A percentile compares a stretch with the other conserved stretches of the same genome.
phyloP scores from a whole-genome alignment of 768 basidiomycete genomes.

The Boletus huronensis region DNA sequence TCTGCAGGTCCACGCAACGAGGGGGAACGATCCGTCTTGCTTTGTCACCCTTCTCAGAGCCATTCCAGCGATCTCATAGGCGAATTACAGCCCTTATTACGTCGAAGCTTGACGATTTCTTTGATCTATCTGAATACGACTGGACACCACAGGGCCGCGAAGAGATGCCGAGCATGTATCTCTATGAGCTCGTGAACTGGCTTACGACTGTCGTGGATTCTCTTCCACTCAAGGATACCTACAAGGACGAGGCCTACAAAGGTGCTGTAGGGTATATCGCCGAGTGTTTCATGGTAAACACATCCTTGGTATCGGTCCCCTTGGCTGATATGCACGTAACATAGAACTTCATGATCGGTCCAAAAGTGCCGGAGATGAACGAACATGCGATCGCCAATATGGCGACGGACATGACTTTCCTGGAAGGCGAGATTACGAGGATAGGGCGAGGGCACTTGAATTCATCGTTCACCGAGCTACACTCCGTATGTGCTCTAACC shows the following conservation, averaged over 20 bases:
- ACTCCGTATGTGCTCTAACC: constrained; percentile 49
- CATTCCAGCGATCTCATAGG: constrained; percentile 63
- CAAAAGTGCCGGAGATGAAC: constrained; percentile 75
- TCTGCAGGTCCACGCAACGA: constrained; percentile 71
- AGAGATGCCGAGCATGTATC: constrained; percentile 84
- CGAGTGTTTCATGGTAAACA: constrained; percentile 78
- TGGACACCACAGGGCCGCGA: constrained; percentile 78
- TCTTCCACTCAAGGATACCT: constrained; percentile 72
- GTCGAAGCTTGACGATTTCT: constrained; percentile 93
- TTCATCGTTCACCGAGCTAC: constrained; percentile 75
- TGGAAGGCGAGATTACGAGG: constrained; percentile 80
- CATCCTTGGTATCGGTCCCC: background rate
- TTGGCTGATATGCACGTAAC: constrained; percentile 4
- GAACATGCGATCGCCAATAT: constrained; percentile 88
- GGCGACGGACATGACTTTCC: constrained; percentile 79
- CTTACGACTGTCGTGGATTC: constrained; percentile 94
- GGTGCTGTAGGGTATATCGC: constrained; percentile 88
- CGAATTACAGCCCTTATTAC: constrained; percentile 82
- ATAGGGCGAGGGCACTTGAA: constrained; percentile 70
- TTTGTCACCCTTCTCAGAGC: constrained; percentile 60
- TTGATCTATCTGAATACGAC: constrained; percentile 92
- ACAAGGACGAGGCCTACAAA: constrained; percentile 88
- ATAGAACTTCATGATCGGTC: constrained; percentile 75
- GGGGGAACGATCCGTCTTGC: constrained; percentile 78
- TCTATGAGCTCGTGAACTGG: constrained; percentile 95